Conservation (phyloP, 805 yeast genomes). For the Wickerhamomyces strasburgensis region DNA sequence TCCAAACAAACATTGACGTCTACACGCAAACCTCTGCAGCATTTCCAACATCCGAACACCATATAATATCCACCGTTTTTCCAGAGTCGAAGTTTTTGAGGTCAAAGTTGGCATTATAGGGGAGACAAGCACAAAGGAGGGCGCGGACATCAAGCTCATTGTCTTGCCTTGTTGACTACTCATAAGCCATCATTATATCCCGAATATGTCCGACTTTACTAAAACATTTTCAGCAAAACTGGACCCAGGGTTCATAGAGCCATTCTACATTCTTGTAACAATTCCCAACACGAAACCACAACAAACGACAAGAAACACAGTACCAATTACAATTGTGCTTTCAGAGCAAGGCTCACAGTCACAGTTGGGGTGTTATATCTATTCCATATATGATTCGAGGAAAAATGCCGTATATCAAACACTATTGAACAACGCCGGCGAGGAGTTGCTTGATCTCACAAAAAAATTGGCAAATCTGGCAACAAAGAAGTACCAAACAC, state of each 20-base stretch:
- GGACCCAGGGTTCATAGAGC: slow-evolving; percentile 13
- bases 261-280: slow-evolving; percentile 11
- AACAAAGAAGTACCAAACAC: slow-evolving; percentile 34
- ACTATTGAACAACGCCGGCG: slow-evolving; percentile 37
- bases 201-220: slow-evolving; percentile 1
- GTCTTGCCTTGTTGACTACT: neutral
- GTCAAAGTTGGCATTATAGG: neutral
- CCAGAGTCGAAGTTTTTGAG: neutral
- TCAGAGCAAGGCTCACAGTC: slow-evolving; percentile 3
- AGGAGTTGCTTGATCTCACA: slow-evolving; percentile 37
- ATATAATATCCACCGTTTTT: neutral
- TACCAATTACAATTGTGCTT: slow-evolving; percentile 9
- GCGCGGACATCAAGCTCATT: neutral
- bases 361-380: slow-evolving; percentile 13
- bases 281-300: slow-evolving; percentile 8
- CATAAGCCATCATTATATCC: neutral
- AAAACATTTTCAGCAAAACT: slow-evolving; percentile 6
- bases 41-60: neutral
- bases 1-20: too few species aligned
- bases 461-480: slow-evolving; percentile 38
- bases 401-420: slow-evolving; percentile 35
- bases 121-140: neutral
- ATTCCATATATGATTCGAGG: slow-evolving; percentile 7
- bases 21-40: too few species aligned
- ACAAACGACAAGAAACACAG: slow-evolving; percentile 6